Evolutionary conservation across 2,329 filamentous ascomycete species (phyloP), one percentile per base, ranked within the genome.

Genomic region (Didymella segeticola): DNA sequence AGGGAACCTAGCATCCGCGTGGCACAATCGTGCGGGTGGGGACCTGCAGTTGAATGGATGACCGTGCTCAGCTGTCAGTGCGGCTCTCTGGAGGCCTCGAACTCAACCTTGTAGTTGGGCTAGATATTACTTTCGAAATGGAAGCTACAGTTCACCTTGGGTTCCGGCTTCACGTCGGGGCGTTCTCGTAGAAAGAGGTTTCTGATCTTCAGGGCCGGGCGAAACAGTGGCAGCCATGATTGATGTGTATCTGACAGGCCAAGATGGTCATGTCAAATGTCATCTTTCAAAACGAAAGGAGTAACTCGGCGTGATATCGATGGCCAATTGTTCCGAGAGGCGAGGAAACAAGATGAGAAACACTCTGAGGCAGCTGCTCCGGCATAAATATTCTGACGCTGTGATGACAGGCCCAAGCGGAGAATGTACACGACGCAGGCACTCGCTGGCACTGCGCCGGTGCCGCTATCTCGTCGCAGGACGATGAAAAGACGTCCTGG

Each of bases 321-420:
- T 33, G 31, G 26, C 30, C 19, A 47, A 22, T 56, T 47, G 19
- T 20, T 43, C 47, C 37, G 47, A 31, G 19, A 26, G 34, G 22
- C n/a, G 36, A 33, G 20, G 31, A 50, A 56, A 56, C 47, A 47
- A 42, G 11, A 51, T 29, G 14, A 51, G 53, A 47, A 56, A 47
- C 53, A 38, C 14, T 38, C 12, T 47, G 42, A 47, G 25, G 53
- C 47, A 47, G 31, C 33, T 50, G 42, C 29, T 7, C 20, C 41
- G 23, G 47, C 47, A 42, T 50, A 46, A 42, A 55, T 31, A 42
- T 55, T 22, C 30, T 50, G 47, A 42, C 14, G 7, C 42, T 43
- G 34, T 36, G 11, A 50, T 46, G 30, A 42, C 29, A 46, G 42
- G 42, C 37, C 29, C 30, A 6, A 33, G 39, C 23, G 5, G 19